These are phyloP conservation scores for Kwoniella dendrophila DNA, from an alignment of 768 basidiomycete species.

Conservation along the genomic window DNA sequence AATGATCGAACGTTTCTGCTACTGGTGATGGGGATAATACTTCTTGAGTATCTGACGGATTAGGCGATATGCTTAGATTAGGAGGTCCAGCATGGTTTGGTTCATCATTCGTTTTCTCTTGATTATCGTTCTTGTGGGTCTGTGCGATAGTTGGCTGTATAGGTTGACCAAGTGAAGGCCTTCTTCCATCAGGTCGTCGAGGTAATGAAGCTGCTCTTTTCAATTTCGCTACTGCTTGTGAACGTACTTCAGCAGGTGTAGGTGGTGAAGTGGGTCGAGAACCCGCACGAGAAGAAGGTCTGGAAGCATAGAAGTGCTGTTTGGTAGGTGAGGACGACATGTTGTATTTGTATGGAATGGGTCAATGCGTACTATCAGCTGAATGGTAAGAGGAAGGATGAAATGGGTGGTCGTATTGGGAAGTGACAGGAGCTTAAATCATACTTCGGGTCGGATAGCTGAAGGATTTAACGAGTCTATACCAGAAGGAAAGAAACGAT, in stretches of 20 bases:
- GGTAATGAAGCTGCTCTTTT: constrained; percentile 90
- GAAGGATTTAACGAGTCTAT: not conserved
- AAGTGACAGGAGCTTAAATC: not conserved
- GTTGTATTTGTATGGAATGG: not conserved
- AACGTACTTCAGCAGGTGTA: constrained; percentile 74
- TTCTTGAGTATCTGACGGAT: constrained; percentile 26
- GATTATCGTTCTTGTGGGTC: not conserved
- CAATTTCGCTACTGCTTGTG: constrained; percentile 82
- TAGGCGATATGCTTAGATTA: not conserved
- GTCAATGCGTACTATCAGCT: too few species aligned
- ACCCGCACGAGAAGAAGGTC: constrained; percentile 66
- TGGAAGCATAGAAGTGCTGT: constrained; percentile 77
- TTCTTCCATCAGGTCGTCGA: constrained; percentile 83
- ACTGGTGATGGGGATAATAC: constrained; percentile 46
- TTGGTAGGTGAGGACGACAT: constrained; percentile 57
- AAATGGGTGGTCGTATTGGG: constrained; percentile 4
- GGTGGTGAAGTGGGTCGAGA: constrained; percentile 73
- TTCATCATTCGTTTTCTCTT: not conserved
- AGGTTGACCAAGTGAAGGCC: constrained; percentile 60
- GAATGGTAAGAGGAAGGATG: not conserved
- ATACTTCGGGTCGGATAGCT: not conserved
- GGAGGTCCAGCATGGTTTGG: constrained; percentile 1
- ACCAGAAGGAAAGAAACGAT: not conserved
- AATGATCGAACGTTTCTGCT: constrained; percentile 19
- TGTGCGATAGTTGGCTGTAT: not conserved